Evolutionary conservation across 495 filamentous ascomycete genomes (phyloP), one percentile per base, ranked within the genome.

Genomic region (Melanomma pulvis-pyrius): DNA sequence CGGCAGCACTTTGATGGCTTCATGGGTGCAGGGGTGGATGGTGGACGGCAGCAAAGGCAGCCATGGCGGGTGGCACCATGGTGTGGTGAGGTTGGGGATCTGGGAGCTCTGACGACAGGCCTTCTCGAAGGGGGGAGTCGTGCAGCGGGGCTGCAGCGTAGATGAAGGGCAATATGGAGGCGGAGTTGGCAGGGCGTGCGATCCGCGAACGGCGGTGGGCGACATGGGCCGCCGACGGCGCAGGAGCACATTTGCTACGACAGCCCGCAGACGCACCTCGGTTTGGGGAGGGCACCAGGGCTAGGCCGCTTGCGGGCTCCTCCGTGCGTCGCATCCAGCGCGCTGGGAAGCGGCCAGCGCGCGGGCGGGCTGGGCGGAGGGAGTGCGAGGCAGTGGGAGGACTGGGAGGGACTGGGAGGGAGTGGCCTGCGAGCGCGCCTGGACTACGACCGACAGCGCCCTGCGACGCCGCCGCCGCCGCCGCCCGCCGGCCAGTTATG

Each of bases 131-230:
- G 44, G 19, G 28, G 39, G 30, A n/a, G 11, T 26, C 1, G 25
- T 6, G 32, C 30, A 50, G 52, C 36, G 46, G 26, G 59, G 41
- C 57, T 49, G 57, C 57, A 61, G 59, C 28, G 46, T 59, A 58
- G 46, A 65, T 65, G 21, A 54, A 63, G n/a, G 32, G 34, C 62
- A 65, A 65, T 65, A 50, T 65, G 62, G 62, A 47, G 21, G 62
- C 53, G 62, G 62, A 65, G 62, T 58, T 50, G 53, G 62, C 41
- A 52, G 47, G 44, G 47, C 47, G 7, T 26, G 59, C 44, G 25
- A 49, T 47, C 54, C 44, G 53, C 52, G 19, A 51, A 48, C 53
- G 1, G 62, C 29, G 32, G 26, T n/a, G 32, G 6, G 55, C 55
- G 55, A 30, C 28, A 5, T 6, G 52, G 32, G 6, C 32, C 13